Percentiles rank a stretch among this genome's conserved stretches.
Conservation (phyloP, 768 basidiomycete species). For the Strobilomyces confusus region DNA sequence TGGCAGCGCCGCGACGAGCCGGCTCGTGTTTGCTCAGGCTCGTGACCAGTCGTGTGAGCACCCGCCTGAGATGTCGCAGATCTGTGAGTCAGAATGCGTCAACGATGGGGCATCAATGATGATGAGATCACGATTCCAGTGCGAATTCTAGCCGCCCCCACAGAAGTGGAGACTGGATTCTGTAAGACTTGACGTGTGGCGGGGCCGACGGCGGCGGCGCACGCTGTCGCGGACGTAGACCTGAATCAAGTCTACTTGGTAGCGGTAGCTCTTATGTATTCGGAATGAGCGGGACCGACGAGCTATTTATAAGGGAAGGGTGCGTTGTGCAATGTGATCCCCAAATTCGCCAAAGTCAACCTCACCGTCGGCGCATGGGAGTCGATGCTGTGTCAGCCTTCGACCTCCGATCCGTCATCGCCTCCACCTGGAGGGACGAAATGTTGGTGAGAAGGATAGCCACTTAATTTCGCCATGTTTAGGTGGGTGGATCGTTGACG, state of each 20-base stretch:
- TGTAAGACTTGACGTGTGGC: not conserved
- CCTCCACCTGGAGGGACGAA: not conserved
- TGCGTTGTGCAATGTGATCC: not conserved
- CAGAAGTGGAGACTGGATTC: not conserved
- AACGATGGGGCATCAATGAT: no score
- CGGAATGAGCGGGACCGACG: not conserved
- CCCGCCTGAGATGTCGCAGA: conserved; percentile 1
- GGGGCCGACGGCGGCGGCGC: not conserved
- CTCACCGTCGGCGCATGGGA: not conserved
- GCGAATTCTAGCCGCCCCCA: not conserved
- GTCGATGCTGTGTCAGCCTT: not conserved
- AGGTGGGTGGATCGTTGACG: not conserved
- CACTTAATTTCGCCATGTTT: not conserved
- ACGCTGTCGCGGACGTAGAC: not conserved
- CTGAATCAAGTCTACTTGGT: no score
- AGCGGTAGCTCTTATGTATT: not conserved
- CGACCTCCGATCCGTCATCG: not conserved
- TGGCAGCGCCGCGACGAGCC: not conserved
- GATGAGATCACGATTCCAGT: not conserved
- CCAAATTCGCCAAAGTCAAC: not conserved
- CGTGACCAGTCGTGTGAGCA: not conserved
- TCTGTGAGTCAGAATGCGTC: not conserved
- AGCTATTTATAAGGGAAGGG: not conserved
- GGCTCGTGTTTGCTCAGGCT: not conserved
- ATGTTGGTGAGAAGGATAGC: not conserved